Conservation (phyloP, 192 early-diverging fungal species). For the Entomortierella beljakovae region DNA sequence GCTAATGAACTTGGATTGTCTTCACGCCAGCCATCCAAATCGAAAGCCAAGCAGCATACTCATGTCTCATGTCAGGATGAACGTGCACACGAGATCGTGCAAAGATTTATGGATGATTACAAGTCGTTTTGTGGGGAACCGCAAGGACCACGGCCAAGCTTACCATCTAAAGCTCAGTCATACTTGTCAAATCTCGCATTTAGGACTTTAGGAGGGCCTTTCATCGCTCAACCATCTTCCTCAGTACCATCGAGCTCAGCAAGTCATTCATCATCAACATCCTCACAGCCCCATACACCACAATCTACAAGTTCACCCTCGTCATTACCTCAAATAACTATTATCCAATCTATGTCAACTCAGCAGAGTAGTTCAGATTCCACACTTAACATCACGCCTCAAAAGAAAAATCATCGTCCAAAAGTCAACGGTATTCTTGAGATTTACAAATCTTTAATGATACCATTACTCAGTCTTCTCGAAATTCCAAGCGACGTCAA, state of each 20-base stretch:
- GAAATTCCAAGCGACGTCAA: neutral
- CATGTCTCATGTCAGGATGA: neutral
- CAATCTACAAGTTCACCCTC: neutral
- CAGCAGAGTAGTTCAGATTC: neutral
- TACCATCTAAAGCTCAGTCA: slow-evolving; percentile 25
- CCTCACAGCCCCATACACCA: neutral
- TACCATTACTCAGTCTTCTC: slow-evolving; percentile 22
- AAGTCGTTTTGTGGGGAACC: slow-evolving; percentile 11
- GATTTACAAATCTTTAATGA: slow-evolving; percentile 33
- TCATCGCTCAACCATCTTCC: neutral
- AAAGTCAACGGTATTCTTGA: slow-evolving; percentile 17
- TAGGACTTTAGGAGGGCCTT: slow-evolving; percentile 10
- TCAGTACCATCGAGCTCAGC: neutral
- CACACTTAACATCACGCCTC: neutral
- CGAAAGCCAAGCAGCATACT: neutral
- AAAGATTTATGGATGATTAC: slow-evolving; percentile 23
- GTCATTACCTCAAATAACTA: neutral
- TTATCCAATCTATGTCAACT: neutral
- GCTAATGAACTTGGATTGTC: neutral
- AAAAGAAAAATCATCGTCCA: neutral
- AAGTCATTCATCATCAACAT: neutral
- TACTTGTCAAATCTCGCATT: slow-evolving; percentile 25
- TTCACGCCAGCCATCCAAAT: neutral
- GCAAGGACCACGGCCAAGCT: neutral
- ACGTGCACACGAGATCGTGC: slow-evolving; percentile 9